These are phyloP conservation scores for Talaromyces funiculosus DNA, from an alignment of 2,329 filamentous ascomycete genomes.

Conservation along the genomic window DNA sequence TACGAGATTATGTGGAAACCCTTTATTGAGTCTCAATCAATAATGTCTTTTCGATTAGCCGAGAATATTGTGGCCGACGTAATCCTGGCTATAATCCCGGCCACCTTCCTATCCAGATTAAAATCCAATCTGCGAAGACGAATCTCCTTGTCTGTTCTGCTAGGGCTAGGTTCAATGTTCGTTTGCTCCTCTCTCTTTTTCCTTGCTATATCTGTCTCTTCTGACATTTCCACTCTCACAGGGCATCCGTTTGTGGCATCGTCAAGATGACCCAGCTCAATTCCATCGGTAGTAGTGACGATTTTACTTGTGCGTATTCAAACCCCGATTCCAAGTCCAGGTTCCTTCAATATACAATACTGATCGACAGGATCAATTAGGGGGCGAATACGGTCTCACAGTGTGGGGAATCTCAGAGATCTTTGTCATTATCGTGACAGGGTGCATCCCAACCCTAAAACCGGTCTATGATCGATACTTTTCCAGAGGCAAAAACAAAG, in stretches of 20 bases:
- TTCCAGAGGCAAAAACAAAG: background rate
- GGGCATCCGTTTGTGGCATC: slow-evolving; percentile 9
- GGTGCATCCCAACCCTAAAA: background rate
- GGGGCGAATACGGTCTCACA: background rate
- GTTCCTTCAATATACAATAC: background rate
- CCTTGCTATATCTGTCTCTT: background rate
- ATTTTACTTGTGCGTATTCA: slow-evolving; percentile 2
- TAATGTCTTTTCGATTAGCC: background rate
- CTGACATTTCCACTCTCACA: background rate
- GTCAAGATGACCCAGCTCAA: slow-evolving; percentile 3
- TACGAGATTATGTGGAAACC: background rate
- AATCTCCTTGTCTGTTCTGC: background rate
- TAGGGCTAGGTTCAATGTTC: background rate
- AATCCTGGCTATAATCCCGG: background rate
- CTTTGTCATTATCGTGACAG: background rate
- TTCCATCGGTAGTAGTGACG: background rate
- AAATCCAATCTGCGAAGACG: background rate
- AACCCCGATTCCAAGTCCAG: background rate
- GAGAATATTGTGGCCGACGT: slow-evolving; percentile 4
- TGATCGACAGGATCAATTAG: background rate
- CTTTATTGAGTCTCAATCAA: background rate
- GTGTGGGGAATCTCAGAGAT: background rate
- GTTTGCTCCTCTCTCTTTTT: background rate
- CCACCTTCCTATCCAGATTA: background rate
- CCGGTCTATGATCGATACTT: background rate